These are phyloP conservation scores for Coemansia sp. DNA, from an alignment of 192 early-diverging fungal species.

Conservation along the genomic window DNA sequence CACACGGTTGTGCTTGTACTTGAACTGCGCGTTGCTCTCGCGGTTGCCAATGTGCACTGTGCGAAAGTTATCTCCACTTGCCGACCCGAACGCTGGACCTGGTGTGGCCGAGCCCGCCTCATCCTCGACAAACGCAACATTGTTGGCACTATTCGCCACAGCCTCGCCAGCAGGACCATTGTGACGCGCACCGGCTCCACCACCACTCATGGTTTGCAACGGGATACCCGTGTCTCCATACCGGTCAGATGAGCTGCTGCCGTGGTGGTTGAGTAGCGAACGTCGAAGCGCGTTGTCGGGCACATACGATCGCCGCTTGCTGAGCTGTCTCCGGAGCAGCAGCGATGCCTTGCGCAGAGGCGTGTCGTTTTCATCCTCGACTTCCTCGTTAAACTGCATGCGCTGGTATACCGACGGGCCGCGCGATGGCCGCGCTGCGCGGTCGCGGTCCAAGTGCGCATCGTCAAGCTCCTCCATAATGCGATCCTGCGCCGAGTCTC, in stretches of 20 bases:
- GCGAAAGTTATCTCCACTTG: constrained; percentile 55
- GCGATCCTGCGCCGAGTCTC: constrained; percentile 19
- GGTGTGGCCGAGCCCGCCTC: constrained; percentile 6
- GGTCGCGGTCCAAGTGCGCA: constrained; percentile 42
- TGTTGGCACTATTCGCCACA: not conserved
- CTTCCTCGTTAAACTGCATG: constrained; percentile 48
- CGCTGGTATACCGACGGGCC: constrained; percentile 53
- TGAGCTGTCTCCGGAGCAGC: constrained; percentile 42
- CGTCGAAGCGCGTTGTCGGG: constrained; percentile 27
- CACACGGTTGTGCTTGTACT: constrained; percentile 90
- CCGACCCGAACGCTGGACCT: constrained; percentile 27
- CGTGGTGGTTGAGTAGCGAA: constrained; percentile 27
- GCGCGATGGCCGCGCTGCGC: constrained; percentile 43
- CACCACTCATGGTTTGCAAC: constrained; percentile 22
- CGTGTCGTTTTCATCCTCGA: constrained; percentile 40
- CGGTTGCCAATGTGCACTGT: constrained; percentile 89
- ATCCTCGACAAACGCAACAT: not conserved
- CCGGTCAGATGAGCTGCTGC: constrained; percentile 10
- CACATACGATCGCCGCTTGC: constrained; percentile 46
- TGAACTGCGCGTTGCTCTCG: constrained; percentile 71
- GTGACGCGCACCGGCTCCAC: not conserved
- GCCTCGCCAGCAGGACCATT: not conserved
- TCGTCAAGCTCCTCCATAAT: constrained; percentile 52
- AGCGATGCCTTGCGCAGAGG: constrained; percentile 40
- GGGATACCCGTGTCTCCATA: constrained; percentile 28